Evolutionary conservation across 2,329 filamentous ascomycete species (phyloP).

Genomic region (Ophiostoma perfectum): DNA sequence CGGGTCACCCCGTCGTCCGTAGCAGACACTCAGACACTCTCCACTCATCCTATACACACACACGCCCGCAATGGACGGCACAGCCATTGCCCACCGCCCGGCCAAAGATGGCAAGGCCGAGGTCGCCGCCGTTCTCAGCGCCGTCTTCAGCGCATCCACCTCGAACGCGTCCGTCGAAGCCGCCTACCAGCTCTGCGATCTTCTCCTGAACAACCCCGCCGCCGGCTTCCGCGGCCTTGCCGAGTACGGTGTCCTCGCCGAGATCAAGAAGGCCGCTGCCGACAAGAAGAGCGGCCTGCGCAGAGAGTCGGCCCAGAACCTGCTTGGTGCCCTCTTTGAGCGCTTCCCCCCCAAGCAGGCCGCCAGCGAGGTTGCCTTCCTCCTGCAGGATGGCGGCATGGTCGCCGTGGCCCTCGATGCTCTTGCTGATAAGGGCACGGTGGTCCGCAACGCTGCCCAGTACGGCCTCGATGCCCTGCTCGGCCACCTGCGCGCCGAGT

Average conservation of each 20-base stretch:
- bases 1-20: not conserved
- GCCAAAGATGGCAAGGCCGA: slow-evolving; percentile 46
- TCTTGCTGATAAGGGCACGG: slow-evolving; percentile 80
- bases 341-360: slow-evolving; percentile 73
- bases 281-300: slow-evolving; percentile 90
- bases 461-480: slow-evolving; percentile 92
- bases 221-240: slow-evolving; percentile 50
- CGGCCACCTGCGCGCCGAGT: slow-evolving; percentile 70
- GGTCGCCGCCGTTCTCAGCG: slow-evolving; percentile 58
- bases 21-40: slow-evolving; percentile 8
- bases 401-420: slow-evolving; percentile 72
- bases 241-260: slow-evolving; percentile 50
- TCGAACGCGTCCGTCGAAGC: slow-evolving; percentile 64
- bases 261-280: slow-evolving; percentile 65
- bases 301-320: slow-evolving; percentile 90
- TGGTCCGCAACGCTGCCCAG: slow-evolving; percentile 85
- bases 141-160: slow-evolving; percentile 63
- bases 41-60: slow-evolving; percentile 2
- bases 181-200: slow-evolving; percentile 55
- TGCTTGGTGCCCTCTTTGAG: slow-evolving; percentile 89
- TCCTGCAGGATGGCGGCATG: slow-evolving; percentile 73
- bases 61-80: slow-evolving; percentile 22
- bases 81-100: slow-evolving; percentile 28
- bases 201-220: slow-evolving; percentile 45
- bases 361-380: slow-evolving; percentile 72